Evolutionary conservation across 225 moss, liverwort and hornwort species (phyloP), one percentile per base, ranked within the genome.

Genomic region (Polytrichum formosum): DNA sequence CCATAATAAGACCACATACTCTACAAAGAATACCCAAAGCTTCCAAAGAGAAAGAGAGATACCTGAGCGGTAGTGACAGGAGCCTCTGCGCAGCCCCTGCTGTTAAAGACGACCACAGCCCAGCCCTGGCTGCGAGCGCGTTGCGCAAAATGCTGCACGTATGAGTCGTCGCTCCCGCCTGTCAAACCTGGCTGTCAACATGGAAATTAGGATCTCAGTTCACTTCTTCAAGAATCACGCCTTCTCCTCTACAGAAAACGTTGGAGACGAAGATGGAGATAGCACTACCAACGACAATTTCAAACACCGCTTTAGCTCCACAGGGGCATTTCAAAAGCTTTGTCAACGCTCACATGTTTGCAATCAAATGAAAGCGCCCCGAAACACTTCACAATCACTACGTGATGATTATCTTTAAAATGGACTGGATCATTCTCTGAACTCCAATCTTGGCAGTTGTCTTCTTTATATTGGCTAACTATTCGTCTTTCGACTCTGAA

Each of bases 41-140:
- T 6, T 16, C 21, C 23, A 22, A n/a, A 59, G 23, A 22, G n/a
- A 59, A 16, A 6, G 69, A 63, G 63, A 29, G 27, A 33, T 27
- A 89, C 89, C 83, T 89, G 85, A 53, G 89, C 74, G 66, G 89
- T 59, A 69, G 89, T 85, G 7, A 89, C 83, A 59, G 89, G 89
- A 61, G 83, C 83, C 37, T 89, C 74, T 28, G 31, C 89, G 75
- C 89, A 89, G 58, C 85, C 89, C 46, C 89, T 75, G 54, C 85
- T 89, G 67, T 89, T 89, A 67, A 89, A 89, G 6, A 85, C 83
- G 28, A 73, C 83, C 3, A 78, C 78, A 64, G 74, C 74, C 89
- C 89, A 89, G 66, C 89, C 89, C 19, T 74, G 72, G 29, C 63
- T 83, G 70, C 79, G 74, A 66, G 80, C 83, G 66, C 72, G 68